phyloP scores from a whole-genome alignment of 371 early-diverging fungal genomes.

The Mortierella sp. region DNA sequence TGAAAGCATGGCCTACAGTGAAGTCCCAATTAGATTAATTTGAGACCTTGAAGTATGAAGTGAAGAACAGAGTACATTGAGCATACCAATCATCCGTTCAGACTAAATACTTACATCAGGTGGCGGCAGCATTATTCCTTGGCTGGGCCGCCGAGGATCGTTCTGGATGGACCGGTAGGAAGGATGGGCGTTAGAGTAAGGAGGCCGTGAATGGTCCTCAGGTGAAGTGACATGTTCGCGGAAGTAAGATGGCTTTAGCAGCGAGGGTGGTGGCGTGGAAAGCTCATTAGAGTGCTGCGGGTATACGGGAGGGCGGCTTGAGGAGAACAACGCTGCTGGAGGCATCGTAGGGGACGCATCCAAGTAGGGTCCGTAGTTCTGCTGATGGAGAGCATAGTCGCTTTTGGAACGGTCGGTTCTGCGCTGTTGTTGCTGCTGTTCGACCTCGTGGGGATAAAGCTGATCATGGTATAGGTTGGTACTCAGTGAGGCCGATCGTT shows the following conservation, averaged over 20 bases:
- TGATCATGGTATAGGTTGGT: slow-evolving; percentile 20
- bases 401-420: slow-evolving; percentile 39
- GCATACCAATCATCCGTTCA: not conserved
- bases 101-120: slow-evolving; percentile 28
- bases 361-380: slow-evolving; percentile 54
- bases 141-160: slow-evolving; percentile 32
- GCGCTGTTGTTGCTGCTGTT: slow-evolving; percentile 12
- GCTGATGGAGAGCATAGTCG: slow-evolving; percentile 53
- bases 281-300: not conserved
- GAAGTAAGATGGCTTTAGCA: slow-evolving; percentile 7
- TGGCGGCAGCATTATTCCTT: slow-evolving; percentile 33
- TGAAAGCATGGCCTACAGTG: slow-evolving; percentile 16
- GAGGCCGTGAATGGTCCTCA: slow-evolving; percentile 10
- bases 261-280: slow-evolving; percentile 9
- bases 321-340: slow-evolving; percentile 27
- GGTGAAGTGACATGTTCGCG: slow-evolving; percentile 15
- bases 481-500: slow-evolving; percentile 35
- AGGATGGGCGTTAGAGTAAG: slow-evolving; percentile 7
- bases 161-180: slow-evolving; percentile 32
- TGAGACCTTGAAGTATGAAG: not conserved
- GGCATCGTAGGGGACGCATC: slow-evolving; percentile 38
- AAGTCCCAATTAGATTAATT: not conserved
- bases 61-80: not conserved
- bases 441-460: slow-evolving; percentile 30
- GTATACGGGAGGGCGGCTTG: slow-evolving; percentile 9